A percentile compares a stretch with the other conserved stretches of the same genome.
These are phyloP conservation scores for Trichoderma simmonsii DNA, from an alignment of 2,329 filamentous ascomycete genomes.

Conservation along the genomic window DNA sequence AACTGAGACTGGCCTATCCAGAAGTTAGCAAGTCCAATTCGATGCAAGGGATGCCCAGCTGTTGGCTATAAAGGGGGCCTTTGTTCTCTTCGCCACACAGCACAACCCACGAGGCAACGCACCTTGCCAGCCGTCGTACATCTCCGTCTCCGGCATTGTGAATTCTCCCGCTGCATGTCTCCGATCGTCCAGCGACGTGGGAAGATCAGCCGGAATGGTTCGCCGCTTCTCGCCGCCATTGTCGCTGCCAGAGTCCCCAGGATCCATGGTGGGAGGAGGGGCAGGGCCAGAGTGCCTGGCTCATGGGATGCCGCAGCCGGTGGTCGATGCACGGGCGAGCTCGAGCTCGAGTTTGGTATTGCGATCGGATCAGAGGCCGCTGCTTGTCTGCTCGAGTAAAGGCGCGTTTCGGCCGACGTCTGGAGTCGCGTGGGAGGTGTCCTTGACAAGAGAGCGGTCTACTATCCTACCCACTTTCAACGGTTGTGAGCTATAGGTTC, in stretches of 20 bases:
- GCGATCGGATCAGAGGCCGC: neutral
- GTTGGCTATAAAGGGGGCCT: neutral
- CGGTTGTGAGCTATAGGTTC: slow-evolving; percentile 9
- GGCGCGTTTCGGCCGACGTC: neutral
- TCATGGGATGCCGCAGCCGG: slow-evolving; percentile 30
- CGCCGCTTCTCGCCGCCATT: slow-evolving; percentile 42
- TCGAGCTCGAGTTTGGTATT: neutral
- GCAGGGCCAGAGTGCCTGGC: slow-evolving; percentile 33
- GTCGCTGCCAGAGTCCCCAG: slow-evolving; percentile 47
- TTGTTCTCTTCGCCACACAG: neutral
- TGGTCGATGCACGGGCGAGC: neutral
- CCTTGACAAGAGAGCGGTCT: slow-evolving; percentile 17
- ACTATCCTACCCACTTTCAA: slow-evolving; percentile 19
- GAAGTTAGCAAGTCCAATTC: slow-evolving; percentile 24
- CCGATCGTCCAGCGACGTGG: slow-evolving; percentile 87
- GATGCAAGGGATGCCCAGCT: neutral
- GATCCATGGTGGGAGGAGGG: slow-evolving; percentile 54
- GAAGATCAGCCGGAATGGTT: slow-evolving; percentile 76
- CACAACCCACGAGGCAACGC: slow-evolving; percentile 33
- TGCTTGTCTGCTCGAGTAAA: neutral
- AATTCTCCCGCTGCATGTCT: slow-evolving; percentile 60
- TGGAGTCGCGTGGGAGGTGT: slow-evolving; percentile 12
- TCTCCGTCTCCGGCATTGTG: slow-evolving; percentile 80
- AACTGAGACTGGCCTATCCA: slow-evolving; percentile 86
- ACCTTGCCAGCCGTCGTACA: slow-evolving; percentile 99